Evolutionary conservation across 2,329 filamentous ascomycete genomes (phyloP).

Genomic region (Arthrinium phaeospermum): DNA sequence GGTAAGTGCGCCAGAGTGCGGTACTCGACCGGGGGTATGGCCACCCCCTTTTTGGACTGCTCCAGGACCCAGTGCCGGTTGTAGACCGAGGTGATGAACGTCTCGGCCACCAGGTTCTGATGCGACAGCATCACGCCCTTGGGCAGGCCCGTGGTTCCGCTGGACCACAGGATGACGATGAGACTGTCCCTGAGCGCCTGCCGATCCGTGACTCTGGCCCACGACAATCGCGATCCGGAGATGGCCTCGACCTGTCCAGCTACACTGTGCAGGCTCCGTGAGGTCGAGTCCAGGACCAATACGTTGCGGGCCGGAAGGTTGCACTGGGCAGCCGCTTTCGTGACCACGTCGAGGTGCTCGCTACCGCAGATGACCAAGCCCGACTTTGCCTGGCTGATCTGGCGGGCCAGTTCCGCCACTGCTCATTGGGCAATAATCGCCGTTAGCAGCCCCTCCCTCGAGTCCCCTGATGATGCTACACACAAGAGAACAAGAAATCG

Average conservation of each 20-base stretch:
- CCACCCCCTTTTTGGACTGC: constrained; percentile 7
- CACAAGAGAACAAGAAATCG: neutral
- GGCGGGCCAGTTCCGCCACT: constrained; percentile 54
- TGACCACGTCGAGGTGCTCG: constrained; percentile 48
- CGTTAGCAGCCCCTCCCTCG: neutral
- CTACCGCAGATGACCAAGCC: constrained; percentile 49
- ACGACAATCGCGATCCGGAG: neutral
- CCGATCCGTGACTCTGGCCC: constrained; percentile 19
- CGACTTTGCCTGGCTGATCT: constrained; percentile 48
- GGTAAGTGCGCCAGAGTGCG: constrained; percentile 52
- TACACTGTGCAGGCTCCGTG: constrained; percentile 20
- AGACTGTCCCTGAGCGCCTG: constrained; percentile 21
- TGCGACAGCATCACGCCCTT: constrained; percentile 49
- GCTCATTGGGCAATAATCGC: neutral
- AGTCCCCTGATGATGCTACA: neutral
- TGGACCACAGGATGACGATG: constrained; percentile 48
- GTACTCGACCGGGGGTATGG: constrained; percentile 30
- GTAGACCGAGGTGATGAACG: neutral
- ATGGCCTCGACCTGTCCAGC: constrained; percentile 17
- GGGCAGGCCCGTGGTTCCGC: constrained; percentile 49
- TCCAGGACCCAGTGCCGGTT: constrained; percentile 10
- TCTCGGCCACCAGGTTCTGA: constrained; percentile 30
- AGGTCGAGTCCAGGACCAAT: constrained; percentile 20
- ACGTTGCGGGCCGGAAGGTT: constrained; percentile 28
- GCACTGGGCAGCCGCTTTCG: constrained; percentile 49